Evolutionary conservation across 805 yeast genomes (phyloP), one percentile per base, ranked within the genome.

Genomic region (Spathaspora boniae): DNA sequence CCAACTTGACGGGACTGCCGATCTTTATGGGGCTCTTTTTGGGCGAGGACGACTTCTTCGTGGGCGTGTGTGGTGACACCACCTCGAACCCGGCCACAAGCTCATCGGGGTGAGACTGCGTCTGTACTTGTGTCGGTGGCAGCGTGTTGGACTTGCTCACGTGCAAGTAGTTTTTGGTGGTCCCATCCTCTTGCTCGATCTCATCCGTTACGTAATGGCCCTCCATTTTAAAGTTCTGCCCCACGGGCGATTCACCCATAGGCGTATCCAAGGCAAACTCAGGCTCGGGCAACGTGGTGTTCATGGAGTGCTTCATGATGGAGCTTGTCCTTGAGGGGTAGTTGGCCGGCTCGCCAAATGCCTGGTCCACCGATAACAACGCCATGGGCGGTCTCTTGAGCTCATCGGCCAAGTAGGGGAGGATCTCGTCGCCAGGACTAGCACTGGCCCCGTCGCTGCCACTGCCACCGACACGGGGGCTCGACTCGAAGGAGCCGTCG

Each of bases 351-450:
- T 33, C 63, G 30, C 49, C 47, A 36, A 62, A 56, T 8, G 51
- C 39, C 34, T 60, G 60, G 29, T 62, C 68, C 18, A 46, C 47
- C 0, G 62, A 42, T 16, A 46, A 38, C 23, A 61, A 46, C 6
- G 59, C 63, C 9, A 45, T 46, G 7, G 67, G 68, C n/a, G 44
- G 42, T 22, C 45, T 50, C 40, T 48, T 42, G 26, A 63, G 45
- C 32, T 62, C 65, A 8, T 57, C 54, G 16, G 75, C 76, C 24
- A 63, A 48, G 23, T 63, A 68, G 8, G 70, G 68, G 29, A 65
- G 40, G 6, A 45, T 43, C 3, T 31, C 37, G 14, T 42, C 36
- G 27, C 36, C 48, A n/a, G 26, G 3, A 14, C 4, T 23, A n/a
- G 4, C n/a, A n/a, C n/a, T n/a, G n/a, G n/a, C n/a, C n/a, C n/a